A percentile compares a stretch with the other conserved stretches of the same genome.
phyloP scores from a whole-genome alignment of 164 flowering plant genomes.

The Umbellularia californica region DNA sequence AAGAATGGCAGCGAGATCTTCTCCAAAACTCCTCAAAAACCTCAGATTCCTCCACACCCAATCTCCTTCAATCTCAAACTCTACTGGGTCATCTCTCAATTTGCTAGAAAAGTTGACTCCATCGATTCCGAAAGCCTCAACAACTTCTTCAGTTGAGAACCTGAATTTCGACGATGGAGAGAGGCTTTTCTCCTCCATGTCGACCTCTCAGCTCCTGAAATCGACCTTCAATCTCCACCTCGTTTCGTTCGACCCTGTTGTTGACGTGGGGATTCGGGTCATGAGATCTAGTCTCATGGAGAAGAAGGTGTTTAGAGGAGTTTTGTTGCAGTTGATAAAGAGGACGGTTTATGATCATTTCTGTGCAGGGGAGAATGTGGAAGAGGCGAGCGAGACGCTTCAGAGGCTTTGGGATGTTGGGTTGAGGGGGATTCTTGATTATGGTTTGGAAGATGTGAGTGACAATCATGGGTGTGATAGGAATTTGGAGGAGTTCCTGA shows the following conservation, averaged over 20 bases:
- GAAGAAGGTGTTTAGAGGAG: slow-evolving; percentile 16
- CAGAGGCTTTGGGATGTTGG: slow-evolving; percentile 43
- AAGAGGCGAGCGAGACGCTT: slow-evolving; percentile 45
- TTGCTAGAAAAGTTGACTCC: slow-evolving; percentile 11
- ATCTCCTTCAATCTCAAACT: slow-evolving; percentile 16
- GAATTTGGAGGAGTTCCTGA: slow-evolving; percentile 48
- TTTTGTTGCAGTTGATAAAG: slow-evolving; percentile 27
- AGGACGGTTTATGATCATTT: slow-evolving; percentile 71
- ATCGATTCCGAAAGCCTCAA: not conserved
- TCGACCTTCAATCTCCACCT: slow-evolving; percentile 43
- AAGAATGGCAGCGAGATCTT: slow-evolving; percentile 30
- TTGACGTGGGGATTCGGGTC: slow-evolving; percentile 63
- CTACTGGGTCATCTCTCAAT: slow-evolving; percentile 3
- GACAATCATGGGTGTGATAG: slow-evolving; percentile 58
- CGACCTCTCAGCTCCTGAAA: slow-evolving; percentile 41
- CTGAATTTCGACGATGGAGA: slow-evolving; percentile 38
- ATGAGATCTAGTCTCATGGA: slow-evolving; percentile 61
- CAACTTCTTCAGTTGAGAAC: not conserved
- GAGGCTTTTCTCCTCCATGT: slow-evolving; percentile 43
- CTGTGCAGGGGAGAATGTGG: slow-evolving; percentile 56
- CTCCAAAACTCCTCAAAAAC: slow-evolving; percentile 21
- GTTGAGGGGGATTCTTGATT: slow-evolving; percentile 66
- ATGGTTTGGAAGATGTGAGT: slow-evolving; percentile 60
- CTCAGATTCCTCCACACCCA: slow-evolving; percentile 25
- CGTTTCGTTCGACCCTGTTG: slow-evolving; percentile 51